Base-by-base conservation (phyloP, 371 early-diverging fungal species). In the Rhizomucor pusillus region DNA sequence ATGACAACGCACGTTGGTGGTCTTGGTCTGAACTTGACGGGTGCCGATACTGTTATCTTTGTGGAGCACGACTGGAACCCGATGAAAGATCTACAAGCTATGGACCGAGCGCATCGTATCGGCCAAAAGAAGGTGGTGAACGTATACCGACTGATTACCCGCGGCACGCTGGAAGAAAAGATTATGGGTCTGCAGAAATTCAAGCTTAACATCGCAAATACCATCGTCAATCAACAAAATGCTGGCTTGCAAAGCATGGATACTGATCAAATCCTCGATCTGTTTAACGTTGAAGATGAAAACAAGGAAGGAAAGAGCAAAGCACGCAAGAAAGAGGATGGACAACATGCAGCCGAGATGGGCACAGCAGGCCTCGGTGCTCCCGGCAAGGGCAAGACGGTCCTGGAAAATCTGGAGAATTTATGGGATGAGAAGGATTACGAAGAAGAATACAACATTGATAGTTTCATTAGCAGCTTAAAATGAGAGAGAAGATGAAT, bases 41-140 rank as follows among this genome's bases (percentile, higher is more conserved):
- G 97, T 11, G 99, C 99, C 5, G 98, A 99, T 65, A 98, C 97
- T 1, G 99, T 99, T 6, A 97, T 99, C 29, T 98, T 99, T 84
- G 97, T 98, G 13, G 99, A 99, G 71, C 99, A 99, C 72, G 99
- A 99, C 65, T 99, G 99, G 95, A 99, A 99, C 71, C 99, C 99
- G 1, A 95, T 96, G 88, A 94, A 89, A 63, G 93, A 92, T 67
- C 59, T 92, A 36, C 98, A 98, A 67, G 99, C 99, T 4, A 98
- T 97, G 99, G 99, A 97, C 63, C 88, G 99, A 52, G 97, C 95
- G 0, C 99, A 98, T 70, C 85, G 99, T 48, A 79, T 98, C 48
- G 99, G 99, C 7, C 98, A 99, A 68, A 98, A 96, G 67, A 92
- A 93, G 64, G 93, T 94, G 24, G 99, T 99, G 50, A 98, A 94